Evolutionary conservation across 2,329 filamentous ascomycete genomes (phyloP).

Genomic region (Fusarium annulatum): DNA sequence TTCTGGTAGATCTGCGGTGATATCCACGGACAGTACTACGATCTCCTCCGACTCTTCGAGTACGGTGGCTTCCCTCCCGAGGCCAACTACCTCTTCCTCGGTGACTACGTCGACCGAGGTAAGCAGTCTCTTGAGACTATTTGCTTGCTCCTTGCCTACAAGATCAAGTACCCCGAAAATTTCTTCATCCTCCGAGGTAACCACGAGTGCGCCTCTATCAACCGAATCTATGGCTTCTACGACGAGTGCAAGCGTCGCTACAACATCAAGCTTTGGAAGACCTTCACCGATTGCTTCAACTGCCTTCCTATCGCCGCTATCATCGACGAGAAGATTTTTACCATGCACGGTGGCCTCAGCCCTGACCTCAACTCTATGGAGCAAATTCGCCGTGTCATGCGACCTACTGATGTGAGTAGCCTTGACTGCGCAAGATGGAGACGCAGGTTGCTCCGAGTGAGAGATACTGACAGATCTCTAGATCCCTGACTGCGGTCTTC

Average conservation of each 20-base stretch:
- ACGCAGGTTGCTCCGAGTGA: slow-evolving; percentile 6
- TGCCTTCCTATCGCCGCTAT: slow-evolving; percentile 97
- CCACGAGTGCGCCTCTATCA: slow-evolving; percentile 99
- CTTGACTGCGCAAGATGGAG: slow-evolving; percentile 20
- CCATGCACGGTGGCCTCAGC: slow-evolving; percentile 98
- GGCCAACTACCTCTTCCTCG: slow-evolving; percentile 99
- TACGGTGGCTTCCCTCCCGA: slow-evolving; percentile 98
- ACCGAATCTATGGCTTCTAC: slow-evolving; percentile 99
- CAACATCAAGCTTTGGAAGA: slow-evolving; percentile 99
- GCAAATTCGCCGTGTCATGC: slow-evolving; percentile 98
- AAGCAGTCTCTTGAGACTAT: slow-evolving; percentile 99
- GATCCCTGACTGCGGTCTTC: slow-evolving; percentile 97
- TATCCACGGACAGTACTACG: slow-evolving; percentile 99
- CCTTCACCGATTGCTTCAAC: slow-evolving; percentile 99
- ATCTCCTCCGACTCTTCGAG: slow-evolving; percentile 95
- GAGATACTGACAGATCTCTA: slow-evolving; percentile 53
- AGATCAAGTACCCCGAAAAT: slow-evolving; percentile 99
- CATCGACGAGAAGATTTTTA: slow-evolving; percentile 99
- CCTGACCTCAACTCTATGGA: slow-evolving; percentile 99
- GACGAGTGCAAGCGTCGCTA: slow-evolving; percentile 99
- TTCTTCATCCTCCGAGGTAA: slow-evolving; percentile 99
- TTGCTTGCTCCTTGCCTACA: slow-evolving; percentile 95
- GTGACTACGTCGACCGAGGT: slow-evolving; percentile 98
- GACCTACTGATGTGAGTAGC: slow-evolving; percentile 91
- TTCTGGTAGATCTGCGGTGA: slow-evolving; percentile 90